These are phyloP conservation scores for Erigeron philadelphicus DNA, from an alignment of 140 eudicot genomes.

Conservation along the genomic window DNA sequence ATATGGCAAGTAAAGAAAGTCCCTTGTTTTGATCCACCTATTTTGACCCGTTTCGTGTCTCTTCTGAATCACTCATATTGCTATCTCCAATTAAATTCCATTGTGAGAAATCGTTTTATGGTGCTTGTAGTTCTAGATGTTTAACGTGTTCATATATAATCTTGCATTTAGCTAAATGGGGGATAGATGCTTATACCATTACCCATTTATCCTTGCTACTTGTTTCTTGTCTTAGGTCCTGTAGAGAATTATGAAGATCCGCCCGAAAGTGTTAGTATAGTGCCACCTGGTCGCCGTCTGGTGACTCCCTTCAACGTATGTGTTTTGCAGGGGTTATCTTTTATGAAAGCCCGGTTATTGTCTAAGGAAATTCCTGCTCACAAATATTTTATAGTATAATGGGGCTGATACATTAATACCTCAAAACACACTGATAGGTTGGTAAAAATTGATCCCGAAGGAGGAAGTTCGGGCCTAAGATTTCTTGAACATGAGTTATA, in stretches of 20 bases:
- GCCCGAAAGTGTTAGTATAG: slow-evolving; percentile 28
- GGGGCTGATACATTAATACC: slow-evolving; percentile 24
- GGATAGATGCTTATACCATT: too few species aligned
- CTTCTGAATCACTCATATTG: too few species aligned
- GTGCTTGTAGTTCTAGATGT: too few species aligned
- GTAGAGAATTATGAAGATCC: slow-evolving; percentile 35
- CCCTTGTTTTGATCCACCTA: too few species aligned
- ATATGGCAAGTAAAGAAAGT: too few species aligned
- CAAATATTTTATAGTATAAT: slow-evolving; percentile 29
- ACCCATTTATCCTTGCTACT: neutral
- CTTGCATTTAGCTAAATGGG: too few species aligned
- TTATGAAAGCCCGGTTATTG: slow-evolving; percentile 81
- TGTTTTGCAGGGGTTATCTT: slow-evolving; percentile 80
- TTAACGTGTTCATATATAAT: too few species aligned
- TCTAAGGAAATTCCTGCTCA: slow-evolving; percentile 92
- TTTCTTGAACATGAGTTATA: slow-evolving; percentile 87
- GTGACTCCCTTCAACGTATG: slow-evolving; percentile 77
- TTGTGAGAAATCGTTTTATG: too few species aligned
- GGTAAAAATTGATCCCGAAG: slow-evolving; percentile 82
- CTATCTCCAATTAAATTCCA: too few species aligned
- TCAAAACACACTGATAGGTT: slow-evolving; percentile 45
- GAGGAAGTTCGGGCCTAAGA: slow-evolving; percentile 98
- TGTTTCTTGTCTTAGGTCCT: slow-evolving; percentile 45
- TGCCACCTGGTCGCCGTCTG: slow-evolving; percentile 72
- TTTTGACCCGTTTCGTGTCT: too few species aligned